Evolutionary conservation across 768 basidiomycete species (phyloP), one percentile per base, ranked within the genome.

Genomic region (Tylopilus vinaceipallidus): DNA sequence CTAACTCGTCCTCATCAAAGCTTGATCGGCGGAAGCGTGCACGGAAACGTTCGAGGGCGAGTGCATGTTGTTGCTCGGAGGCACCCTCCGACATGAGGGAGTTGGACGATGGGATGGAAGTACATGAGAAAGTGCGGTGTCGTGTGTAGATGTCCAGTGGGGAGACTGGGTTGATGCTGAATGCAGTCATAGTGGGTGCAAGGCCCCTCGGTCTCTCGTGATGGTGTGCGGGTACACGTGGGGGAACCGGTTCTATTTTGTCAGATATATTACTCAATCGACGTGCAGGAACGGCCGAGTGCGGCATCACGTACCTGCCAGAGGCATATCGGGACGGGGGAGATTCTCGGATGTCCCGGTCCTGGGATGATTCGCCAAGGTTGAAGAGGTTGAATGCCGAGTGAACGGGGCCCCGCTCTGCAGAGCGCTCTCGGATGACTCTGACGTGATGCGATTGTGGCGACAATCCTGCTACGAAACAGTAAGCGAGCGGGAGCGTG

Each of bases 1-100:
- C 62, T 10, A 43, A 47, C 29, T 63, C 64, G 16, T 64, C 63
- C 34, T 64, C 63, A 40, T 64, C 64, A 0, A 61, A 51, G 13
- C 58, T 67, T 10, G 60, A 52, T 50, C 51, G 60, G 32, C 48
- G 49, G 6, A 42, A 16, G 2, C 53, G 55, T 3, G 67, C 54
- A 14, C 68, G 64, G 38, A 74, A 47, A 14, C 72, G 71, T 6
- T 69, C 65, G 27, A 72, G 62, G 17, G 75, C 74, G 8, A 61
- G 64, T 17, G 68, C 61, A 16, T 73, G 64, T 24, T 74, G 68
- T 39, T 71, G 66, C 45, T 77, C 78, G 11, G 69, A 69, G 2
- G 73, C 72, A 50, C 66, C 77, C 55, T 79, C 78, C 2, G 71
- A 68, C 34, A 75, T 69, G 37, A 74, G 71, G 0, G 72, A 73